A percentile compares a stretch with the other conserved stretches of the same genome.
These are phyloP conservation scores for Ammopiptanthus mongolicus DNA, from an alignment of 306 rosid species.

Conservation along the genomic window DNA sequence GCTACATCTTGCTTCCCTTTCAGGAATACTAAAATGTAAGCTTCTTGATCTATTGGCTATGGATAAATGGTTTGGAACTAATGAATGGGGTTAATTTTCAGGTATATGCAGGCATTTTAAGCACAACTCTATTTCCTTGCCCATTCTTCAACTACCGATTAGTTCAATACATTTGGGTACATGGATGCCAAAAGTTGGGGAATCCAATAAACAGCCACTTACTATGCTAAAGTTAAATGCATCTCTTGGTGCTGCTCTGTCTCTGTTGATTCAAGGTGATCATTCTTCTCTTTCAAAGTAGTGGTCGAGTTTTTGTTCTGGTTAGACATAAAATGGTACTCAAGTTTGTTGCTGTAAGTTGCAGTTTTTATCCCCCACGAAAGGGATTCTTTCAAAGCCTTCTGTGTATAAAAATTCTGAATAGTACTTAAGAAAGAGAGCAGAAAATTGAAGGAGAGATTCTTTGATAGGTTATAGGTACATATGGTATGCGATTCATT, in stretches of 20 bases:
- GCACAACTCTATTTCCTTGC: conserved; percentile 47
- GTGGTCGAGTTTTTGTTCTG: neutral
- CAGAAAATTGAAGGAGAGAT: neutral
- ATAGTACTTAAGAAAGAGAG: neutral
- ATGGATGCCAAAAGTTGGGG: conserved; percentile 53
- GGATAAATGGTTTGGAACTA: conserved; percentile 29
- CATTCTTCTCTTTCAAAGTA: conserved; percentile 8
- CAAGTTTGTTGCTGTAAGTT: too few species aligned
- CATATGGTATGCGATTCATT: neutral
- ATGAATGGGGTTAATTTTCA: conserved; percentile 31
- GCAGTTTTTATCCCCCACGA: too few species aligned
- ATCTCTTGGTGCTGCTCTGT: conserved; percentile 43
- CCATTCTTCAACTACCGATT: conserved; percentile 58
- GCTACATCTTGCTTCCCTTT: conserved; percentile 52
- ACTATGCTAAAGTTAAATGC: conserved; percentile 50
- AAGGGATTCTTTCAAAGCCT: too few species aligned
- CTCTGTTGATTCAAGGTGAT: conserved; percentile 56
- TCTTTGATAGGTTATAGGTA: neutral
- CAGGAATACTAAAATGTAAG: conserved; percentile 55
- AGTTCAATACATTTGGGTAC: conserved; percentile 55
- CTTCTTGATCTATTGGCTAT: conserved; percentile 1
- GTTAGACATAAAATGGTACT: too few species aligned
- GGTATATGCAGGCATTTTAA: conserved; percentile 67
- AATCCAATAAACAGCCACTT: conserved; percentile 32
- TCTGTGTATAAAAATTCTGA: too few species aligned